Evolutionary conservation across 768 basidiomycete species (phyloP).

Genomic region (Chlorophyllum brunneum): DNA sequence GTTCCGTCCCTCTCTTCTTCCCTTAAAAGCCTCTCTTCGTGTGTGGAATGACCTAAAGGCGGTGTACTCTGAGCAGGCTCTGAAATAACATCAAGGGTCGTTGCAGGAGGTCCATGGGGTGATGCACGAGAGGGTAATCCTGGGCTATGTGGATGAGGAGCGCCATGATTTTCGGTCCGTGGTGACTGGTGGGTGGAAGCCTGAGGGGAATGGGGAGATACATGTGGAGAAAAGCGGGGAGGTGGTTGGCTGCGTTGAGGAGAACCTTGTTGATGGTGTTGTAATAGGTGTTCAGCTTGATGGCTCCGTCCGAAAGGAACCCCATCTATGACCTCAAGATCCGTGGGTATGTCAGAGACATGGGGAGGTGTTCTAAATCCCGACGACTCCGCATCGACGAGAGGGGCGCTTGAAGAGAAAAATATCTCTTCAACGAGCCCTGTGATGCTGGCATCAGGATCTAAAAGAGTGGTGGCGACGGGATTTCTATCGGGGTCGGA

Average conservation of each 20-base stretch:
- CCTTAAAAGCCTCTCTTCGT: constrained; percentile 26
- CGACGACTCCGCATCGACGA: constrained; percentile 13
- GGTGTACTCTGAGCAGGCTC: constrained; percentile 30
- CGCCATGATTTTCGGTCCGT: constrained; percentile 14
- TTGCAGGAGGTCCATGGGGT: constrained; percentile 29
- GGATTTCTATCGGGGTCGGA: constrained; percentile 36
- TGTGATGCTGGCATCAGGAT: constrained; percentile 58
- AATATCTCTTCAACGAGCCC: constrained; percentile 74
- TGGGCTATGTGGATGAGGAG: constrained; percentile 23
- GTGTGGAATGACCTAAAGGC: constrained; percentile 33
- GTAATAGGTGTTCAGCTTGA: constrained; percentile 50
- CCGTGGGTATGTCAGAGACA: constrained; percentile 40
- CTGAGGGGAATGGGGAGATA: constrained; percentile 19
- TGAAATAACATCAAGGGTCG: constrained; percentile 31
- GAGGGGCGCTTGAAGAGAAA: constrained; percentile 33
- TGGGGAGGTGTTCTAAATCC: constrained; percentile 39
- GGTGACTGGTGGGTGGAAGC: constrained; percentile 17
- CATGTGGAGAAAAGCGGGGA: constrained; percentile 28
- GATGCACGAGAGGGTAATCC: constrained; percentile 29
- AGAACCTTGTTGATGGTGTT: constrained; percentile 36
- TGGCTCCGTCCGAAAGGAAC: constrained; percentile 62
- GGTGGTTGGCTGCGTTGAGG: constrained; percentile 25
- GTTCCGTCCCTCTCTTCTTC: constrained; percentile 22
- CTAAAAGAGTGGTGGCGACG: constrained; percentile 32
- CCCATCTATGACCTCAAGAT: constrained; percentile 61